Evolutionary conservation across 108 stramenopile species (phyloP).

Genomic region (Conticribra guillardii): DNA sequence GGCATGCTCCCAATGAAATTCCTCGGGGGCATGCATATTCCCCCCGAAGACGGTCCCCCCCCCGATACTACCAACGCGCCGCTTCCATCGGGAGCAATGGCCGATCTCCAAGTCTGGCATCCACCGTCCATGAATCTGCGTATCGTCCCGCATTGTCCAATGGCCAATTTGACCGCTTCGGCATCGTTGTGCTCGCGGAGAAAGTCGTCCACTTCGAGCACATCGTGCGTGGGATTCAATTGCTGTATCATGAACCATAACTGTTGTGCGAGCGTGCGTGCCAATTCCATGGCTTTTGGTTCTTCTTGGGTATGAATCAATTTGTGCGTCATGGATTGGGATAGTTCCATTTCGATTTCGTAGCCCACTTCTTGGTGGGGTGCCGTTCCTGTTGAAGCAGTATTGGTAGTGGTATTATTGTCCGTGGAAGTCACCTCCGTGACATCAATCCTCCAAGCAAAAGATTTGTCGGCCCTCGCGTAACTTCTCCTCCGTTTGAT

Average conservation of each 20-base stretch:
- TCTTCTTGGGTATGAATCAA: conserved; percentile 62
- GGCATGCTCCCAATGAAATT: conserved; percentile 96
- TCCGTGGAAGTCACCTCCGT: conserved; percentile 80
- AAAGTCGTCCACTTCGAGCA: conserved; percentile 80
- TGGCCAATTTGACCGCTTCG: conserved; percentile 62
- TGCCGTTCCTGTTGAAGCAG: background rate
- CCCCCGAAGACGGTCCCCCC: too few species aligned
- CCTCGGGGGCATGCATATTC: conserved; percentile 44
- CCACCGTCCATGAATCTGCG: conserved; percentile 65
- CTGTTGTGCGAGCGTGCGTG: conserved; percentile 64
- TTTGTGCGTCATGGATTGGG: conserved; percentile 56
- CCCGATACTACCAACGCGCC: conserved; percentile 47
- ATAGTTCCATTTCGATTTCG: conserved; percentile 88
- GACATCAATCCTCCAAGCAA: conserved; percentile 90
- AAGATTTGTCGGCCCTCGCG: conserved; percentile 64
- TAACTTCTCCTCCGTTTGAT: conserved; percentile 87
- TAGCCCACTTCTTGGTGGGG: conserved; percentile 55
- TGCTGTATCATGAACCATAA: conserved; percentile 81
- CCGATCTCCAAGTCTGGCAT: conserved; percentile 41
- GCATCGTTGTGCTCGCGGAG: conserved; percentile 67
- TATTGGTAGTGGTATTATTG: conserved; percentile 8
- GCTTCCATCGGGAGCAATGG: conserved; percentile 14
- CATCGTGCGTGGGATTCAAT: conserved; percentile 81
- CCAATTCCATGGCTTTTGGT: conserved; percentile 46
- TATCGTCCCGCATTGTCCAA: conserved; percentile 79